Evolutionary conservation across 1,284 basidiomycete genomes (phyloP).

Genomic region (Bjerkandera adusta): DNA sequence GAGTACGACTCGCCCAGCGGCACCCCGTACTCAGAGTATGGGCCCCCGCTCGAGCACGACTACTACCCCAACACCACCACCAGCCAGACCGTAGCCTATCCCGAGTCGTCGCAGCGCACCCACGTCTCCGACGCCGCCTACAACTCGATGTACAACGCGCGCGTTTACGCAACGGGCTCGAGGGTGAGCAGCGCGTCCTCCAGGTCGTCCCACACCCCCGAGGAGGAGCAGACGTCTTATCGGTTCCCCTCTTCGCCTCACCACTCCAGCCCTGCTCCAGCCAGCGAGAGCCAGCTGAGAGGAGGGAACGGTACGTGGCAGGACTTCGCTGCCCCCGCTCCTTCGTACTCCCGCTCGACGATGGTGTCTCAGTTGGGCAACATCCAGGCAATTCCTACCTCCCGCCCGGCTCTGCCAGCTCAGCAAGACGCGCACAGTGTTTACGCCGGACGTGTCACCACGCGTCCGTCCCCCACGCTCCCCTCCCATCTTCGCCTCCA

Average conservation of each 20-base stretch:
- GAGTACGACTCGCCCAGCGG: conserved; percentile 23
- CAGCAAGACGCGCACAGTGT: conserved; percentile 6
- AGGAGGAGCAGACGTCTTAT: conserved; percentile 12
- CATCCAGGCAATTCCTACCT: not conserved
- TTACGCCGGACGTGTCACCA: not conserved
- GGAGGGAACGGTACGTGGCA: conserved; percentile 9
- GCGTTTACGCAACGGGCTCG: conserved; percentile 19
- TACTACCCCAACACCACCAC: conserved; percentile 25
- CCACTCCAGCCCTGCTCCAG: conserved; percentile 7
- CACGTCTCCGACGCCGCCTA: conserved; percentile 29
- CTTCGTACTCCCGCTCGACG: conserved; percentile 11
- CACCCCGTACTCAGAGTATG: conserved; percentile 20
- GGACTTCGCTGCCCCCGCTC: conserved; percentile 11
- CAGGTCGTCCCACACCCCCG: conserved; percentile 8
- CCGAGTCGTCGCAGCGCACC: conserved; percentile 35
- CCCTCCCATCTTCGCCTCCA: conserved; percentile 9
- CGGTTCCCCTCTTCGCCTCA: conserved; percentile 7
- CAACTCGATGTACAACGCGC: conserved; percentile 20
- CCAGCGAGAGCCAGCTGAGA: conserved; percentile 3
- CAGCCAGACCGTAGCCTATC: conserved; percentile 29
- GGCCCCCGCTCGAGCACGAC: conserved; percentile 18
- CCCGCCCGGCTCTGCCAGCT: not conserved
- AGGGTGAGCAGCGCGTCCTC: conserved; percentile 12
- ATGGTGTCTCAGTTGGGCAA: conserved; percentile 4
- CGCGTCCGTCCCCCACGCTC: conserved; percentile 9